A percentile compares a stretch with the other conserved stretches of the same genome.
phyloP scores from a whole-genome alignment of 2,329 filamentous ascomycete genomes.

The Xylariaceae sp. region DNA sequence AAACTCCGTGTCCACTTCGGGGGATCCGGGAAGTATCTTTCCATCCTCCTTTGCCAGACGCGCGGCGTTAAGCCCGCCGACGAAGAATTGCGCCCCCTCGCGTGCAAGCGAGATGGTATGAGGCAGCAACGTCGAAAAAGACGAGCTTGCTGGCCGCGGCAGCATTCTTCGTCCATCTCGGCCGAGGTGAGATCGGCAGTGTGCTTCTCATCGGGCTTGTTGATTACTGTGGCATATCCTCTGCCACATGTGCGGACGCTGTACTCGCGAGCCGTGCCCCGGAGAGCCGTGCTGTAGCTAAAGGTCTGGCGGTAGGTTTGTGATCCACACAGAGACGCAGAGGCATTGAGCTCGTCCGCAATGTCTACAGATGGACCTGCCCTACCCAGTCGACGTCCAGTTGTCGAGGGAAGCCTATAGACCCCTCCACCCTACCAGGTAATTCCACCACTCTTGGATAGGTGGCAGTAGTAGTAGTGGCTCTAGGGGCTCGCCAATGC shows the following conservation, averaged over 20 bases:
- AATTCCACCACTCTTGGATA: too few relatives aligned
- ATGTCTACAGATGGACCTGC: conserved; percentile 39
- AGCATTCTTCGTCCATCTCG: too few relatives aligned
- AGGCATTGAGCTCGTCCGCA: conserved; percentile 40
- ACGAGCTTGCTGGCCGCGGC: conserved; percentile 37
- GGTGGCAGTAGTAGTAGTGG: too few relatives aligned
- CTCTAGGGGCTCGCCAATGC: too few relatives aligned
- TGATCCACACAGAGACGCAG: conserved; percentile 41
- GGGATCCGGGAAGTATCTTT: too few relatives aligned
- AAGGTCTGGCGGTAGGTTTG: conserved; percentile 42
- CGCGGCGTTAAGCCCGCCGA: conserved; percentile 35
- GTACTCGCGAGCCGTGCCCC: background rate
- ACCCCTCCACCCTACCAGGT: too few relatives aligned
- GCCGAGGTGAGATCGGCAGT: background rate
- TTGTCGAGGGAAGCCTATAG: too few relatives aligned
- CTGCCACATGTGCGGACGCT: conserved; percentile 43
- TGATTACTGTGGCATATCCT: conserved; percentile 48
- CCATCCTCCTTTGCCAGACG: conserved; percentile 45
- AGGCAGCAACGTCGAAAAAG: conserved; percentile 45
- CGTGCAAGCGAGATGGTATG: conserved; percentile 41
- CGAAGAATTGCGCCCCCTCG: conserved; percentile 38
- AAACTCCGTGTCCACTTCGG: conserved; percentile 32
- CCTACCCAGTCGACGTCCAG: background rate
- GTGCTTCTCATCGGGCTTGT: conserved; percentile 36
- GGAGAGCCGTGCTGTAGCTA: conserved; percentile 40